Base-by-base conservation (phyloP, 2,329 filamentous ascomycete species). In the Fusarium napiforme region DNA sequence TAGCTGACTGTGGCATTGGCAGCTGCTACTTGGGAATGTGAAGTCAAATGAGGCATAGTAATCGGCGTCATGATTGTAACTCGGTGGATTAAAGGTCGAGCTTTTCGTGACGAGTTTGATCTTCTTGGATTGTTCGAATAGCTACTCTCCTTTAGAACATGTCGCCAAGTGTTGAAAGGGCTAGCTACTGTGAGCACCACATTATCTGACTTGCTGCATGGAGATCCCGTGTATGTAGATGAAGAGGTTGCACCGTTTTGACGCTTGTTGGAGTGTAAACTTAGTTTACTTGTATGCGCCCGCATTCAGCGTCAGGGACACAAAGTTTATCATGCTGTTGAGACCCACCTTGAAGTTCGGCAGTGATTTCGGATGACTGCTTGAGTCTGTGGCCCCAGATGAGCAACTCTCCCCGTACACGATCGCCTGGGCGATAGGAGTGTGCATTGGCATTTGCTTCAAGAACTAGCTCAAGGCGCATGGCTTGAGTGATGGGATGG, bases 141-240 rank as follows among this genome's bases (percentile, higher is more conserved):
- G 43, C 23, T 45, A 14, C 43, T 18, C 10, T 26, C 11, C 7
- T 14, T 45, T 19, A 45, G 23, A 7, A 26, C 5, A 26, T 4
- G 11, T 9, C 16, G 19, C 16, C 7, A 7, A 26, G 10, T 26
- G 0, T 45, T 4, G 4, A 11, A 3, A 9, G 3, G 43, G 16
- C 43, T 14, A 14, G 7, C 14, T 45, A 45, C 43, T 26, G 10
- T 26, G 7, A 26, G 23, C 15, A 45, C 23, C 2, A 26, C 23
- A 19, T 26, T 5, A 9, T 19, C 23, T 45, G 23, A 26, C 42
- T 45, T 26, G 10, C 18, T 12, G n/a, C 42, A 26, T 26, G n/a
- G n/a, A 11, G n/a, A 26, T 0, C 42, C 42, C 0, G n/a, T 45
- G 16, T 45, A 45, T 4, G 16, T 9, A 12, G 42, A 26, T 0